Percentiles rank a stretch among this genome's conserved stretches.
These are phyloP conservation scores for Alternaria sp. DNA, from an alignment of 2,329 filamentous ascomycete species.

Conservation along the genomic window DNA sequence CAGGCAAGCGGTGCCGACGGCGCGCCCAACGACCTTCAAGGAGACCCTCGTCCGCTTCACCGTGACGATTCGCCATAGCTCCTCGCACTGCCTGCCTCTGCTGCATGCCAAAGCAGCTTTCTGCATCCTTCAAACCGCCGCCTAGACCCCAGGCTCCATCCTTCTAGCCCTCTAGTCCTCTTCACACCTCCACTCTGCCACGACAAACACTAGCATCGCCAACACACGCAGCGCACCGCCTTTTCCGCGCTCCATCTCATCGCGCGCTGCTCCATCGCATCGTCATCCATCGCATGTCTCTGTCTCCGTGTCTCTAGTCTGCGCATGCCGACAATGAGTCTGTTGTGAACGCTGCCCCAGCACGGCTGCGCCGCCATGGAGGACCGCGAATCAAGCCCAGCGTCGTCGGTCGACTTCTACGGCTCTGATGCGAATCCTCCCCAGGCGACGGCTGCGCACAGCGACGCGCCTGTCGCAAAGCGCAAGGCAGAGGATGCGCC, in stretches of 20 bases:
- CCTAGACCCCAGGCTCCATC: slow-evolving; percentile 1
- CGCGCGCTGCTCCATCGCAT: slow-evolving; percentile 8
- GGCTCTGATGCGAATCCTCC: slow-evolving; percentile 32
- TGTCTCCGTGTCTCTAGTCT: slow-evolving; percentile 38
- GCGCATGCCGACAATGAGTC: slow-evolving; percentile 32
- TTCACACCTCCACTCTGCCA: slow-evolving; percentile 13
- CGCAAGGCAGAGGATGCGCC: slow-evolving; percentile 44
- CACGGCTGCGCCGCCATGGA: slow-evolving; percentile 34
- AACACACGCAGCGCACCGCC: slow-evolving; percentile 14
- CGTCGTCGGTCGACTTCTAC: slow-evolving; percentile 48
- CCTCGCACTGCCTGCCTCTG: slow-evolving; percentile 4
- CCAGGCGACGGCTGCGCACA: slow-evolving; percentile 13
- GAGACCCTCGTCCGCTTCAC: slow-evolving; percentile 16
- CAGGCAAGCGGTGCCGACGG: slow-evolving; percentile 4
- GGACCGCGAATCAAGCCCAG: slow-evolving; percentile 42
- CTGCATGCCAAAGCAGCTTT: slow-evolving; percentile 4
- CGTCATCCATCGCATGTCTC: background rate
- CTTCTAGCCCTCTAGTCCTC: slow-evolving; percentile 6
- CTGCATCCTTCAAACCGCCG: slow-evolving; percentile 1
- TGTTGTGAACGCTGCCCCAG: slow-evolving; percentile 39
- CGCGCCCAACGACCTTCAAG: background rate
- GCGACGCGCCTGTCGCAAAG: slow-evolving; percentile 30
- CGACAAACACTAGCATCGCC: slow-evolving; percentile 14
- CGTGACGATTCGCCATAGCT: slow-evolving; percentile 8
- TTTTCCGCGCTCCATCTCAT: slow-evolving; percentile 5